phyloP scores from a whole-genome alignment of 805 yeast species.

The Monosporozyma unispora region DNA sequence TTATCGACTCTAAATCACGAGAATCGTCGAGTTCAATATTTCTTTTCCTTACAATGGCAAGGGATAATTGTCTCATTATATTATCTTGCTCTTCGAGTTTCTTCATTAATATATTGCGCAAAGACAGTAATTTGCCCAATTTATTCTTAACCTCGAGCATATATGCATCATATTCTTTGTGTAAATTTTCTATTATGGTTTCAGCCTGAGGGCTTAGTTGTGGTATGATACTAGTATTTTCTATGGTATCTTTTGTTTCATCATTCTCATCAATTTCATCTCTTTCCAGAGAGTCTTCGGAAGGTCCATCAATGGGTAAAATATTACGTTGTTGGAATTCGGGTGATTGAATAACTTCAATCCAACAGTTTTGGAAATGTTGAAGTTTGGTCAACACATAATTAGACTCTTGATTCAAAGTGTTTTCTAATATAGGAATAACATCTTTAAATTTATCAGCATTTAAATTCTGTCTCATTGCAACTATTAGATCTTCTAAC shows the following conservation, averaged over 20 bases:
- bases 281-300: background rate
- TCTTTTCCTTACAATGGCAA: background rate
- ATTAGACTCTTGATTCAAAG: background rate
- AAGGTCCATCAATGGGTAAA: background rate
- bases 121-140: slow-evolving; percentile 12
- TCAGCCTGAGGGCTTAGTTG: slow-evolving; percentile 19
- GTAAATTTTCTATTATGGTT: slow-evolving; percentile 22
- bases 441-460: background rate
- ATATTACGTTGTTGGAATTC: background rate
- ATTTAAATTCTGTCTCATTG: background rate
- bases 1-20: background rate
- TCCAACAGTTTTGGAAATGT: background rate
- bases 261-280: background rate
- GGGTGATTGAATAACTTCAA: background rate
- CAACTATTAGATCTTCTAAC: slow-evolving; percentile 4
- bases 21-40: background rate
- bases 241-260: background rate
- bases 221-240: slow-evolving; percentile 9
- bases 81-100: slow-evolving; percentile 18
- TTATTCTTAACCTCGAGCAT: slow-evolving; percentile 19
- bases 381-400: background rate
- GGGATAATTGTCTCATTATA: slow-evolving; percentile 7
- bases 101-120: slow-evolving; percentile 13
- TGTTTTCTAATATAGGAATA: background rate
- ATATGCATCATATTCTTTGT: slow-evolving; percentile 24